Base-by-base conservation (phyloP, 148 eudicot genomes). In the Vaccinium vitisidaea region DNA sequence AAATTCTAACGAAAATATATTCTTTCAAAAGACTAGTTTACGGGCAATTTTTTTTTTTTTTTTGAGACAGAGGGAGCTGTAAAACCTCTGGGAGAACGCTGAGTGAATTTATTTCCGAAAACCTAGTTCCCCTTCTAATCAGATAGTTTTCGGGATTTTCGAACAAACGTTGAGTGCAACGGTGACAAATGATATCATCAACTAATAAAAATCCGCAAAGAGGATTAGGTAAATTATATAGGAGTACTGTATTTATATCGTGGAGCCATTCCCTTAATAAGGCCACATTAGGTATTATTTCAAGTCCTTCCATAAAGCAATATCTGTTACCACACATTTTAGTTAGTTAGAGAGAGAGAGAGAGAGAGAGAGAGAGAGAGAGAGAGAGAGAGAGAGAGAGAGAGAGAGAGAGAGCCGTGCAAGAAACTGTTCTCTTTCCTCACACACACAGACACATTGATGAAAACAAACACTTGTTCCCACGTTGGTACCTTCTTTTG, bases 281-380 rank as follows among this genome's bases (percentile, higher is more conserved):
- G 88, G 56, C 70, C 18, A 53, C 36, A 82, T 86, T 87, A 27
- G 89, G 86, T 87, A 83, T 75, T 50, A 69, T 81, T 84, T 83
- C 84, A 74, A 54, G 83, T 63, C 55, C n/a, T 25, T 48, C 79
- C 84, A 85, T 81, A 91, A 89, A 91, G 93, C 84, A 65, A 80
- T 81, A 61, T 87, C 81, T 84, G 81, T 86, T 86, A 78, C 86
- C 84, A 30, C 84, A 50, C 58, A 2, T 84, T 89, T 63, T 70
- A 77, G 70, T n/a, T n/a, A n/a, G n/a, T n/a, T n/a, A n/a, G 30
- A 27, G 30, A 27, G 30, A 27, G 30, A 27, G 30, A 27, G 30
- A 27, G 30, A 27, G 30, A 27, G 30, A 27, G 71, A n/a, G 30
- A 11, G 49, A 46, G 77, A 15, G 19, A 23, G 30, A 27, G 30